Base-by-base conservation (phyloP, 768 basidiomycete species). In the Cytidiella melzeri region DNA sequence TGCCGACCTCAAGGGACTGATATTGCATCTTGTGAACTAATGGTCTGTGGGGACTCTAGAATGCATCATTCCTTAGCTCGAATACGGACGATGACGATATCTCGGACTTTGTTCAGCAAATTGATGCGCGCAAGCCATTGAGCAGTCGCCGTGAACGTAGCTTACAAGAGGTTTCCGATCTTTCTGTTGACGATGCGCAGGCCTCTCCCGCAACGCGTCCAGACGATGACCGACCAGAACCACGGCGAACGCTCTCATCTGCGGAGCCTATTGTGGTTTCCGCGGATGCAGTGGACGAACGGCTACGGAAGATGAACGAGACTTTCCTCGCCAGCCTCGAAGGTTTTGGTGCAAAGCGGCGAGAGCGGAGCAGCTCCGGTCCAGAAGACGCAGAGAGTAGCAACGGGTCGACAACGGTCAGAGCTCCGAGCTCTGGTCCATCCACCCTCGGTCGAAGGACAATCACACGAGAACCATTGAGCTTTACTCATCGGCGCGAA, bases 41-140 rank as follows among this genome's bases (percentile, higher is more conserved):
- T 41, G 26, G 36, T 37, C 42, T 47, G 28, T 38, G 39, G 21
- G 37, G 13, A 28, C 26, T 47, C 37, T 51, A 69, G 68, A 64
- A 61, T 37, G 61, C 77, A 6, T 74, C 74, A 4, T 76, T 70
- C 59, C 62, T 80, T 48, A 71, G 72, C 45, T 65, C 69, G 1
- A 67, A 69, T 40, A 76, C 77, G 5, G 84, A 89, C 53, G 84
- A 89, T 56, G 86, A 87, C 55, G 87, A 88, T 44, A 80, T 90
- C 24, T 87, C 86, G 4, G 70, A 75, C 11, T 90, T 89, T 57
- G 83, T 90, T 37, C 81, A 84, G 58, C 83, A 88, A 41, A 87
- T 87, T 43, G 87, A 87, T 56, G 68, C 76, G 21, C 73, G 84
- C 21, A 82, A 80, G 58, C 86, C 87, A 3, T 68, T 90, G 6